Base-by-base conservation (phyloP, 495 filamentous ascomycete genomes). In the Baudoinia panamericana region DNA sequence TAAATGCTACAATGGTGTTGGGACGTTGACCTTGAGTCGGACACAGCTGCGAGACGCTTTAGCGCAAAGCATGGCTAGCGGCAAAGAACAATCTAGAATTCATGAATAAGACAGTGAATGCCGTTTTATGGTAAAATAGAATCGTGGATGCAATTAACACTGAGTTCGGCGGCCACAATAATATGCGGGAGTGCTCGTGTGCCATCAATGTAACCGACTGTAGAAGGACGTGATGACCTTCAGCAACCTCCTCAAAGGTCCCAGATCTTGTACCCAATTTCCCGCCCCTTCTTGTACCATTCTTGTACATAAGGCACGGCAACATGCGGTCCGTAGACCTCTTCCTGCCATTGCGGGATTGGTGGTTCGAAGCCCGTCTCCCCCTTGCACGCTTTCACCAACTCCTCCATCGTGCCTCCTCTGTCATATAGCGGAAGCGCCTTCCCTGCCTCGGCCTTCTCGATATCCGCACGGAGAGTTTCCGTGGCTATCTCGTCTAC, bases 401-500 rank as follows among this genome's bases (percentile, higher is more conserved):
- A 15, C 35, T 46, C 43, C 16, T 23, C 35, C 26, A 46, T 39
- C n/a, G 3, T 39, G 19, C 43, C 43, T 15, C 43, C 43, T 4
- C 43, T 25, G 17, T 46, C 43, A 23, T 46, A 46, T 30, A 46
- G 19, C 15, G 35, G 35, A 22, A 12, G 3, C 21, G 31, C 35
- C 22, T 34, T 46, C 17, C 43, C 43, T 9, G 27, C 43, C 29
- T 46, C 43, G 8, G 43, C 43, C 28, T 40, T 46, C 43, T 46
- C 43, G 12, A 38, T 38, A 20, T 46, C 43, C 11, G 43, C 26
- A 1, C 65, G 52, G 30, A 67, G 43, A 7, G 46, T 45, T 24
- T 53, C 47, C 2, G 65, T 70, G 16, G 51, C 56, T 16, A 34
- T 32, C 28, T 48, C 35, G 29, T 56, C 47, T 3, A 64, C 55